Conservation (phyloP, 2,329 filamentous ascomycete species). For the Davidsoniella neocaledoniae region DNA sequence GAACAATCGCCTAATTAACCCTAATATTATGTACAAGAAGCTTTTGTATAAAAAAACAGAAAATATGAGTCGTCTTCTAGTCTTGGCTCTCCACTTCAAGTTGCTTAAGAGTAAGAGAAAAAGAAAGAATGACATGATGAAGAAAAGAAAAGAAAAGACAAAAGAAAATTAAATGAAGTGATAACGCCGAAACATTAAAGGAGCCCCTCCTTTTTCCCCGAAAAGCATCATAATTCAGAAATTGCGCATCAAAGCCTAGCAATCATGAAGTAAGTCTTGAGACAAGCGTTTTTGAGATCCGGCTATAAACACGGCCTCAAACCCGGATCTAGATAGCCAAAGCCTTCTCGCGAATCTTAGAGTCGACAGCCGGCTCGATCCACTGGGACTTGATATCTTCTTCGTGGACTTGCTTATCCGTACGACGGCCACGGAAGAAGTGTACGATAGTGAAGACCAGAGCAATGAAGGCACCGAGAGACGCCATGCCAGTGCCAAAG, state of each 20-base stretch:
- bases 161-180: neutral
- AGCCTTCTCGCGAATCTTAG: constrained; percentile 4
- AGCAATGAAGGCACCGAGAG: constrained; percentile 19
- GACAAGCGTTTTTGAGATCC: neutral
- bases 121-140: constrained; percentile 2
- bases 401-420: constrained; percentile 2
- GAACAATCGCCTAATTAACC: too few species aligned
- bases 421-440: neutral
- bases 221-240: too few species aligned
- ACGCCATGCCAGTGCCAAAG: constrained; percentile 25
- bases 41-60: neutral
- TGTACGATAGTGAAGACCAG: constrained; percentile 9
- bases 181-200: neutral
- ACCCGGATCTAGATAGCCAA: neutral
- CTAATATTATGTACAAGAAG: constrained; percentile 7
- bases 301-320: neutral
- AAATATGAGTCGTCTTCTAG: neutral
- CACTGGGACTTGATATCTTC: constrained; percentile 1
- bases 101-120: neutral
- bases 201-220: too few species aligned
- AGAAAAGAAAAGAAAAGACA: neutral
- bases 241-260: too few species aligned
- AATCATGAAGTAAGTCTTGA: neutral
- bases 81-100: too few species aligned
- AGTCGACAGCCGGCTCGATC: neutral